A percentile compares a stretch with the other conserved stretches of the same genome.
These are phyloP conservation scores for Moesziomyces aphidis DNA, from an alignment of 1,284 basidiomycete species.

Conservation along the genomic window DNA sequence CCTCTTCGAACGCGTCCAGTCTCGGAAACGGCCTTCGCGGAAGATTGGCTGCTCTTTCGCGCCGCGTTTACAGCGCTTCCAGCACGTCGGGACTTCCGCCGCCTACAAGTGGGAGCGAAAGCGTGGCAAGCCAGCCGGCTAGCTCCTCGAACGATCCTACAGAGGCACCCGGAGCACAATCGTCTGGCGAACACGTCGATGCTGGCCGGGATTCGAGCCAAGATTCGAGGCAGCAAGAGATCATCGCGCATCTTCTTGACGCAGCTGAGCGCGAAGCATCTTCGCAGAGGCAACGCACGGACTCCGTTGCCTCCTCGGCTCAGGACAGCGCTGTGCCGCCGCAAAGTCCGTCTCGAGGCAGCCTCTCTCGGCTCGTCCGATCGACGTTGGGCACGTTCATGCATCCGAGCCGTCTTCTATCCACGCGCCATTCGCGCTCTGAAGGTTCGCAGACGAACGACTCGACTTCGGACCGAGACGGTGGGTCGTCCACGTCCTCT, in stretches of 20 bases:
- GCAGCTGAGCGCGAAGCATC: constrained; percentile 36
- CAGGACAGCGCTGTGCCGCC: constrained; percentile 5
- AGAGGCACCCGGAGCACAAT: background rate
- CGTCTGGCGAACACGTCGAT: background rate
- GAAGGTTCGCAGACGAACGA: background rate
- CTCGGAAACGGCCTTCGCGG: constrained; percentile 41
- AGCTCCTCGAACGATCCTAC: background rate
- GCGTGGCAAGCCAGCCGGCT: background rate
- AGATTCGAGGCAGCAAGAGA: constrained; percentile 29
- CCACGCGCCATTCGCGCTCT: constrained; percentile 9
- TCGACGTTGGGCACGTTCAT: constrained; percentile 28
- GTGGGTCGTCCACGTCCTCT: constrained; percentile 1
- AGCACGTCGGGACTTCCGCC: constrained; percentile 3
- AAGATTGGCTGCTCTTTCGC: constrained; percentile 30
- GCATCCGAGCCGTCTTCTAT: constrained; percentile 34
- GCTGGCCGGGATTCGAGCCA: constrained; percentile 2
- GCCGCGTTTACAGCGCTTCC: constrained; percentile 22
- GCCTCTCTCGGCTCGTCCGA: constrained; percentile 30
- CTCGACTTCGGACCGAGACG: constrained; percentile 3
- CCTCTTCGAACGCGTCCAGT: constrained; percentile 1
- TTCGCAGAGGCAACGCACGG: constrained; percentile 12
- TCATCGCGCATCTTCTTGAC: constrained; percentile 29
- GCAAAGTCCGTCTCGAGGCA: constrained; percentile 14
- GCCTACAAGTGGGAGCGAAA: background rate
- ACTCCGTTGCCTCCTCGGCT: constrained; percentile 8